Conservation (phyloP, 441 rosid genomes). For the Syzygium syzygioides region DNA sequence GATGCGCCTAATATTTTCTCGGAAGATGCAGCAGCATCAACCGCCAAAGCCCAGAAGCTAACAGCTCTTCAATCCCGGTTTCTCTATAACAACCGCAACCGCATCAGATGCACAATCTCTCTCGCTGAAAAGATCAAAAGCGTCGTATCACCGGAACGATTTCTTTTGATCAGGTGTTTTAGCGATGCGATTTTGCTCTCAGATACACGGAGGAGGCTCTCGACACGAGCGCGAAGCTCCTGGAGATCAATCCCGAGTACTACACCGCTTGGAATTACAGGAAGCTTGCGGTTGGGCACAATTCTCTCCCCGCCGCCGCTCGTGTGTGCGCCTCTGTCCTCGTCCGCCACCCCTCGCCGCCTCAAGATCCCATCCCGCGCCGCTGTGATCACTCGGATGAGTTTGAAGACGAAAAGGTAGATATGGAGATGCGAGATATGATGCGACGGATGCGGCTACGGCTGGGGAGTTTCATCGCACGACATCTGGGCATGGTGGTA, state of each 20-base stretch:
- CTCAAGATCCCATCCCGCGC: not conserved
- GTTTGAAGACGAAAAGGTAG: not conserved
- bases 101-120: conserved; percentile 30
- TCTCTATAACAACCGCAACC: conserved; percentile 46
- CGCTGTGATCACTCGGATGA: not conserved
- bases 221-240: conserved; percentile 60
- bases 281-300: conserved; percentile 53
- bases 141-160: too few species aligned
- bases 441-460: not conserved
- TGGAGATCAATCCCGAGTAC: conserved; percentile 70
- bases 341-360: not conserved
- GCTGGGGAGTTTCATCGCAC: not conserved
- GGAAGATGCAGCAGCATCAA: conserved; percentile 52
- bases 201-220: conserved; percentile 80
- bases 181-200: not conserved
- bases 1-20: too few species aligned
- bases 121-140: too few species aligned
- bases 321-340: not conserved
- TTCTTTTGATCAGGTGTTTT: too few species aligned
- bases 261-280: conserved; percentile 88
- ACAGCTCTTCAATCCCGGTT: conserved; percentile 56
- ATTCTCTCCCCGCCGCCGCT: not conserved
- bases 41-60: conserved; percentile 60
- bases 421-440: not conserved
- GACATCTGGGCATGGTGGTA: not conserved